These are phyloP conservation scores for Brassica incana DNA, from an alignment of 345 rosid species.

Conservation along the genomic window DNA sequence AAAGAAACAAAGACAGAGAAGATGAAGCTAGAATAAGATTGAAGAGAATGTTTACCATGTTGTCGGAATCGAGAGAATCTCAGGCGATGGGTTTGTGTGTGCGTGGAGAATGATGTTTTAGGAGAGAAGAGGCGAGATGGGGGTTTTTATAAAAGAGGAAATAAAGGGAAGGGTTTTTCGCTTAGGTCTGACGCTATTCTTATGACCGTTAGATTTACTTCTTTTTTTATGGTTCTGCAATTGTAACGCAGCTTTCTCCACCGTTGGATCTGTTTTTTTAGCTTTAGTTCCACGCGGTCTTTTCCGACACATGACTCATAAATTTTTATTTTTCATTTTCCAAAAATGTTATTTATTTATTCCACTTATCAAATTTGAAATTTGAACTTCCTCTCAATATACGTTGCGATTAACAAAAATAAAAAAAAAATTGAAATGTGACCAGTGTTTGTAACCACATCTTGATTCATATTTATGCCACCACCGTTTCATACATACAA, in stretches of 20 bases:
- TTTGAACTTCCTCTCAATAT: constrained; percentile 2
- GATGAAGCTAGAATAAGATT: neutral
- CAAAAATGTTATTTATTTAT: neutral
- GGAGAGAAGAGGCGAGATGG: constrained; percentile 16
- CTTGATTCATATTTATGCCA: neutral
- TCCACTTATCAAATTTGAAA: neutral
- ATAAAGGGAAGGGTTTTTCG: constrained; percentile 28
- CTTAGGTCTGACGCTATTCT: constrained; percentile 49
- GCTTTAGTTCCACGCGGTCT: constrained; percentile 32
- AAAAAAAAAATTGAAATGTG: neutral
- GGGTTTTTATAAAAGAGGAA: constrained; percentile 24
- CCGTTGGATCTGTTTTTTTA: constrained; percentile 44
- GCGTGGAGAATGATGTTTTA: neutral
- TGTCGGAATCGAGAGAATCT: neutral
- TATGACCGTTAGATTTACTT: constrained; percentile 45
- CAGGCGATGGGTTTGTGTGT: neutral
- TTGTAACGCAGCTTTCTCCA: constrained; percentile 16
- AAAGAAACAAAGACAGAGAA: neutral
- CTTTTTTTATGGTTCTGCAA: neutral
- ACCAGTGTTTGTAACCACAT: neutral
- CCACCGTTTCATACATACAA: neutral
- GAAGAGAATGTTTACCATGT: constrained; percentile 21
- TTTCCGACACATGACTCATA: neutral
- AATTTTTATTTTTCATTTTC: neutral
- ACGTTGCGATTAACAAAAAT: neutral